These are phyloP conservation scores for Auricularia auricula-judae DNA, from an alignment of 768 basidiomycete genomes.

Conservation along the genomic window DNA sequence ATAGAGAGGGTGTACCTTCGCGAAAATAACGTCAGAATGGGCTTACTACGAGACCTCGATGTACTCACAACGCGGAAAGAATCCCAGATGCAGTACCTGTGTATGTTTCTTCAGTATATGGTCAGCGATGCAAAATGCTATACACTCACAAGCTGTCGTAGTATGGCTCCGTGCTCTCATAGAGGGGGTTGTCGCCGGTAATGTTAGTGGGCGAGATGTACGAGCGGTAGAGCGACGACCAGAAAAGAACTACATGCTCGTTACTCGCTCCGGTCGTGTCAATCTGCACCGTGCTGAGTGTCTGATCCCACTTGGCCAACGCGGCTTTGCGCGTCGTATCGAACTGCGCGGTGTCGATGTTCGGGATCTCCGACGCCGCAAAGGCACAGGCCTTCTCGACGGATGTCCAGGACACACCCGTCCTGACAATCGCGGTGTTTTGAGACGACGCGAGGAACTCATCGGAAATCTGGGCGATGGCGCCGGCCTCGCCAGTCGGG, in stretches of 20 bases:
- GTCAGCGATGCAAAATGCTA: not conserved
- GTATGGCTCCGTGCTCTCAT: conserved; percentile 15
- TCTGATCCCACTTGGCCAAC: not conserved
- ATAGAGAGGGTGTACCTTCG: conserved; percentile 10
- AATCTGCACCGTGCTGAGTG: not conserved
- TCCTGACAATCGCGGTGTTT: conserved; percentile 4
- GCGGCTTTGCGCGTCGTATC: conserved; percentile 5
- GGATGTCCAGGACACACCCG: conserved; percentile 11
- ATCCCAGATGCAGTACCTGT: conserved; percentile 16
- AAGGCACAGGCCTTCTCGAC: conserved; percentile 8
- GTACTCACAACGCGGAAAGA: not conserved
- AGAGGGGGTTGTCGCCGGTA: conserved; percentile 18
- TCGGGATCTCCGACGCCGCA: conserved; percentile 9
- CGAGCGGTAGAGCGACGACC: conserved; percentile 28
- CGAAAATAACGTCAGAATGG: conserved; percentile 3
- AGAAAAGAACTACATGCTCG: conserved; percentile 1
- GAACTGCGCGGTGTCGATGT: conserved; percentile 3
- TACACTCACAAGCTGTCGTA: conserved; percentile 13
- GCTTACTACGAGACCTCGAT: not conserved
- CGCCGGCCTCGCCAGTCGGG: not conserved
- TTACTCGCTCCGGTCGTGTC: not conserved
- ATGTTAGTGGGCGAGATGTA: conserved; percentile 40
- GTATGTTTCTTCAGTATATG: not conserved
- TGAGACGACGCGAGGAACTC: not conserved
- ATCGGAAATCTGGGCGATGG: not conserved